Percentiles rank a stretch among this genome's conserved stretches.
Evolutionary conservation across 108 stramenopile genomes (phyloP).

Genomic region (Fistulifera solaris): DNA sequence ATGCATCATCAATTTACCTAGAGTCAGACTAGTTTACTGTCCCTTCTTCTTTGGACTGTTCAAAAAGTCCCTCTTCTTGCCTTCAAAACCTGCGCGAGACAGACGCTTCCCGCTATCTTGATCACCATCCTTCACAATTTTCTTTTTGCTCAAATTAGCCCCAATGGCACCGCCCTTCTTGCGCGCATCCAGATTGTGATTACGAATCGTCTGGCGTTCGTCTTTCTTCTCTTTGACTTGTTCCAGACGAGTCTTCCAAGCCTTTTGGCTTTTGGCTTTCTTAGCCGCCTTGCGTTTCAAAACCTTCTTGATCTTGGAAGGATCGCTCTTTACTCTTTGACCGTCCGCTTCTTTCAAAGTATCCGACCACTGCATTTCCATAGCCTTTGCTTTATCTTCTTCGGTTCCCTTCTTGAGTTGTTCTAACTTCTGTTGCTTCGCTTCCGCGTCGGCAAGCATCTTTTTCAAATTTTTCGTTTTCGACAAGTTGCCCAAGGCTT

Average conservation of each 20-base stretch:
- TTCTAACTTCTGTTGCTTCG: slow-evolving; percentile 57
- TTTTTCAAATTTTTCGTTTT: slow-evolving; percentile 78
- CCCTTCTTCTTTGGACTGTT: slow-evolving; percentile 37
- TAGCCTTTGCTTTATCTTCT: slow-evolving; percentile 65
- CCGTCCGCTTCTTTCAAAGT: slow-evolving; percentile 59
- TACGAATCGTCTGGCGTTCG: slow-evolving; percentile 76
- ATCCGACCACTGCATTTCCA: slow-evolving; percentile 69
- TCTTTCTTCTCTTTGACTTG: slow-evolving; percentile 47
- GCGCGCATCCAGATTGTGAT: slow-evolving; percentile 68
- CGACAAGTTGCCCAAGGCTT: slow-evolving; percentile 50
- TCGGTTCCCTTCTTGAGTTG: slow-evolving; percentile 53
- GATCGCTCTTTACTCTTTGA: slow-evolving; percentile 70
- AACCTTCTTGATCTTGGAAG: slow-evolving; percentile 71
- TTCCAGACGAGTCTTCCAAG: slow-evolving; percentile 75
- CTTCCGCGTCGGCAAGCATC: slow-evolving; percentile 78
- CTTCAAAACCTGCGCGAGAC: slow-evolving; percentile 79
- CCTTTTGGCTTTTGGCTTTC: slow-evolving; percentile 69
- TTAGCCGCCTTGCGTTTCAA: slow-evolving; percentile 78
- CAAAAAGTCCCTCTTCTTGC: slow-evolving; percentile 69
- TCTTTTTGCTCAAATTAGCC: slow-evolving; percentile 70
- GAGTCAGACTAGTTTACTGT: background rate
- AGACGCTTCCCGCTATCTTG: slow-evolving; percentile 30
- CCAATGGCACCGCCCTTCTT: slow-evolving; percentile 65
- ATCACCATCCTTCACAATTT: slow-evolving; percentile 31
- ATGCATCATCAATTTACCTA: background rate